These are phyloP conservation scores for Aphanomyces invadans DNA, from an alignment of 352 stramenopile species.

Conservation along the genomic window DNA sequence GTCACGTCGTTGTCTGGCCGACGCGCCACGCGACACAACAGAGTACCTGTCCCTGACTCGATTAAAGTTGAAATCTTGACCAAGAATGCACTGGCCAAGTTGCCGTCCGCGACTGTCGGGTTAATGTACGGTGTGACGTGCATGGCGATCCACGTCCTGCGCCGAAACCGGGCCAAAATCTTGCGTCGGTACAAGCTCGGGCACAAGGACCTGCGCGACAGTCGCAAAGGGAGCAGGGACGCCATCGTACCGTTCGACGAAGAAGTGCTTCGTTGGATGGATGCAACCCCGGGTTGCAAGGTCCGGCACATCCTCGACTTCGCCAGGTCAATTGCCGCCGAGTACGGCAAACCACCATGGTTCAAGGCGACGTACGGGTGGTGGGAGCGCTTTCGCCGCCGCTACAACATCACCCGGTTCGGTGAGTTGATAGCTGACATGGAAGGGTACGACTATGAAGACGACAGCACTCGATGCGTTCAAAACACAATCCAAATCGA, in stretches of 20 bases:
- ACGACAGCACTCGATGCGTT: neutral
- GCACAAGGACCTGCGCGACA: neutral
- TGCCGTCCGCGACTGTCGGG: neutral
- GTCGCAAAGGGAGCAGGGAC: too few species aligned
- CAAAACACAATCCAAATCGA: too few species aligned
- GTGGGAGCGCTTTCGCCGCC: neutral
- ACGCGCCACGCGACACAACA: neutral
- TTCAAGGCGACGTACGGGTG: neutral
- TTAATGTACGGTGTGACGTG: neutral
- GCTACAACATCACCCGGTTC: neutral
- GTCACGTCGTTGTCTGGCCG: neutral
- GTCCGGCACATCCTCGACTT: neutral
- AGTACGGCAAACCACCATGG: neutral
- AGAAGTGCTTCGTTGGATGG: neutral
- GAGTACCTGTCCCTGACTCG: neutral
- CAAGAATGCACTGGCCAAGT: neutral
- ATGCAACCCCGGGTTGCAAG: neutral
- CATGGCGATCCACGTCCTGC: neutral
- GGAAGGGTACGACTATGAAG: neutral
- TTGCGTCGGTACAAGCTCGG: neutral
- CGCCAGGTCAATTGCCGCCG: neutral
- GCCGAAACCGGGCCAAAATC: neutral
- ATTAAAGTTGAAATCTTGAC: neutral
- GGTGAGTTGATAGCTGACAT: neutral
- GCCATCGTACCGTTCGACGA: neutral